These are phyloP conservation scores for Ophiocordyceps camponoti-leonardi DNA, from an alignment of 2,329 filamentous ascomycete genomes.

Conservation along the genomic window DNA sequence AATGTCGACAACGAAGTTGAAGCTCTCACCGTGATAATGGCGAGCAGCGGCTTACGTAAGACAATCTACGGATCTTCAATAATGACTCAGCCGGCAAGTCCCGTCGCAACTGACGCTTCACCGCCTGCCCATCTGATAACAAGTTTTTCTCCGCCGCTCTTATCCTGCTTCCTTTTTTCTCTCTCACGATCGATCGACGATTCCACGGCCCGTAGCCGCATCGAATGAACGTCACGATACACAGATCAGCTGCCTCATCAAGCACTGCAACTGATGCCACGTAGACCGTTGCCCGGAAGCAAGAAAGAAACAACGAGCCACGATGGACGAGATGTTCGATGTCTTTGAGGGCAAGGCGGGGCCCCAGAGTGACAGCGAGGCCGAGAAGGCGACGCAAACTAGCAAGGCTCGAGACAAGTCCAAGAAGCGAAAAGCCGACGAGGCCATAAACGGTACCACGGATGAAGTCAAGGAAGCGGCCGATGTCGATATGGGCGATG, in stretches of 20 bases:
- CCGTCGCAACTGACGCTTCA: constrained; percentile 3
- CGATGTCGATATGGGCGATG: constrained; percentile 22
- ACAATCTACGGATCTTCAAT: background rate
- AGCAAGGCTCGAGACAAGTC: constrained; percentile 40
- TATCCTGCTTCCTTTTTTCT: background rate
- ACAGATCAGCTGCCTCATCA: background rate
- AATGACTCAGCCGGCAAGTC: background rate
- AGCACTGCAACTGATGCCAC: background rate
- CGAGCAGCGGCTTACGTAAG: too few species aligned
- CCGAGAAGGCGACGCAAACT: constrained; percentile 26
- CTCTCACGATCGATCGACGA: background rate
- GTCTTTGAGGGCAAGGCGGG: constrained; percentile 53
- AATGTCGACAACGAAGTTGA: background rate
- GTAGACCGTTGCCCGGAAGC: too few species aligned
- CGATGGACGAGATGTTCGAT: constrained; percentile 67
- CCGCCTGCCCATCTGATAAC: constrained; percentile 7
- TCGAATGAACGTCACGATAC: background rate
- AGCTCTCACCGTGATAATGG: background rate
- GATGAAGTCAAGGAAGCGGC: constrained; percentile 3
- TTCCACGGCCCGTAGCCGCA: background rate
- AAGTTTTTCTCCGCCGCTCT: constrained; percentile 12
- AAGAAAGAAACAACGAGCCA: constrained; percentile 2
- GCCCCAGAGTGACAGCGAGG: constrained; percentile 22
- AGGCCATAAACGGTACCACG: constrained; percentile 44
- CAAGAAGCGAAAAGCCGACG: constrained; percentile 79